These are phyloP conservation scores for Podospora didyma DNA, from an alignment of 495 filamentous ascomycete species.

Conservation along the genomic window DNA sequence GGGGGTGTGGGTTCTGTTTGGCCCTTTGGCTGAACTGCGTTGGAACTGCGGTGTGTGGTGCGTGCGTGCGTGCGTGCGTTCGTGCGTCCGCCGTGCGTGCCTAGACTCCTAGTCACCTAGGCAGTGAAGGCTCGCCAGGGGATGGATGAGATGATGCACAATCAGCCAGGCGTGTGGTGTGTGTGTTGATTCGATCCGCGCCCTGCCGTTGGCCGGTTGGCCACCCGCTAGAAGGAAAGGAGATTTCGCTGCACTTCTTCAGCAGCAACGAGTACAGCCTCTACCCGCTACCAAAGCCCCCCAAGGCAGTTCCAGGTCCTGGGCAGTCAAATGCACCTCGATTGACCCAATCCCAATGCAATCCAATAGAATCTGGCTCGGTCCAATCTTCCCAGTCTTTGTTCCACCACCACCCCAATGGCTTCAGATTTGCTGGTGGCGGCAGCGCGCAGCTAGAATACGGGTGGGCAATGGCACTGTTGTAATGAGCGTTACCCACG, in stretches of 20 bases:
- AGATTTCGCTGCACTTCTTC: conserved; percentile 8
- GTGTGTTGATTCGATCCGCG: conserved; percentile 12
- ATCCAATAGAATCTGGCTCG: too few species aligned
- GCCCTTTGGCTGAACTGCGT: neutral
- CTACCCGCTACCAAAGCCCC: neutral
- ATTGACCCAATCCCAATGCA: too few species aligned
- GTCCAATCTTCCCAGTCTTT: neutral
- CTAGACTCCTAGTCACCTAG: neutral
- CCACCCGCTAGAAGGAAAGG: neutral
- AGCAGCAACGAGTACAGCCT: conserved; percentile 3
- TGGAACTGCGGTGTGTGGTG: conserved; percentile 8
- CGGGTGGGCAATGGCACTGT: neutral
- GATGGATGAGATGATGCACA: conserved; percentile 7
- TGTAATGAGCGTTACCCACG: neutral
- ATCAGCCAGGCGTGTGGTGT: conserved; percentile 18
- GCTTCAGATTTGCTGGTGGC: neutral
- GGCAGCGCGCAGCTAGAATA: neutral
- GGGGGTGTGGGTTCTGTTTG: too few species aligned
- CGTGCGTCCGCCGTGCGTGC: too few species aligned
- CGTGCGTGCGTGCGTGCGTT: too few species aligned
- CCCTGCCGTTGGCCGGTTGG: conserved; percentile 17
- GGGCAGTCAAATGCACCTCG: too few species aligned
- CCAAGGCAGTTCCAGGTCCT: too few species aligned
- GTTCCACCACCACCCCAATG: neutral
- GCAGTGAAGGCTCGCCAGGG: neutral